Evolutionary conservation across 2,329 filamentous ascomycete genomes (phyloP).

Genomic region (Plectosphaerella plurivora): DNA sequence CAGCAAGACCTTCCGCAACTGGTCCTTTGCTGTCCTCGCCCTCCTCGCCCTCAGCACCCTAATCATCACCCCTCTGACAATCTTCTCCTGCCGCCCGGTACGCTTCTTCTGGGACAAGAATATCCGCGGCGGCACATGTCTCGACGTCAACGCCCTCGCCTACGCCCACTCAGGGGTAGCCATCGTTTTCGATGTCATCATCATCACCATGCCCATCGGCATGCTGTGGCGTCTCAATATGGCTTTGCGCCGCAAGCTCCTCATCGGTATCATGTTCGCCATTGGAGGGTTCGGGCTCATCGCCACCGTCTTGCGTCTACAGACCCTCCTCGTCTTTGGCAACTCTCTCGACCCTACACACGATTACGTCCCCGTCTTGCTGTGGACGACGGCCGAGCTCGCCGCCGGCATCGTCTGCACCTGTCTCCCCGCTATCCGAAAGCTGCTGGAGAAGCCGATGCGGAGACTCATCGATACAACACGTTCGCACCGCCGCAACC

Average conservation of each 20-base stretch:
- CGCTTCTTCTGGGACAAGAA: constrained; percentile 22
- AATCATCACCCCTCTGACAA: constrained; percentile 22
- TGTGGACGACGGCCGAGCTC: constrained; percentile 18
- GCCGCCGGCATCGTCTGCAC: constrained; percentile 18
- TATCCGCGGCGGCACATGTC: constrained; percentile 17
- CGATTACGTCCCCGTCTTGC: constrained; percentile 14
- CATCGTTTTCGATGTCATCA: constrained; percentile 44
- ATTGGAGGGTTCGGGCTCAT: constrained; percentile 13
- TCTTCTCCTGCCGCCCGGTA: constrained; percentile 22
- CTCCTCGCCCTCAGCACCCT: constrained; percentile 17
- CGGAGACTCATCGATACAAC: neutral
- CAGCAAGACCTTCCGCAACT: constrained; percentile 15
- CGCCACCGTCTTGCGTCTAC: constrained; percentile 13
- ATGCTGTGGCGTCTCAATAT: constrained; percentile 54
- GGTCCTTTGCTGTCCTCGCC: constrained; percentile 19
- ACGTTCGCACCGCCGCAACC: neutral
- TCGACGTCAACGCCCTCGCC: constrained; percentile 41
- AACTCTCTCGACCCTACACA: constrained; percentile 12
- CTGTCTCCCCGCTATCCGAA: constrained; percentile 16
- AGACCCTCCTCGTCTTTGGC: constrained; percentile 9
- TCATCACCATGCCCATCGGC: constrained; percentile 48
- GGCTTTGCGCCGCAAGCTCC: constrained; percentile 41
- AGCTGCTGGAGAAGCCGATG: constrained; percentile 8
- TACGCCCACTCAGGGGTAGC: constrained; percentile 47
- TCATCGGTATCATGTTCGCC: constrained; percentile 10